Evolutionary conservation across 1,284 basidiomycete species (phyloP).

Genomic region (Athelia sp.): DNA sequence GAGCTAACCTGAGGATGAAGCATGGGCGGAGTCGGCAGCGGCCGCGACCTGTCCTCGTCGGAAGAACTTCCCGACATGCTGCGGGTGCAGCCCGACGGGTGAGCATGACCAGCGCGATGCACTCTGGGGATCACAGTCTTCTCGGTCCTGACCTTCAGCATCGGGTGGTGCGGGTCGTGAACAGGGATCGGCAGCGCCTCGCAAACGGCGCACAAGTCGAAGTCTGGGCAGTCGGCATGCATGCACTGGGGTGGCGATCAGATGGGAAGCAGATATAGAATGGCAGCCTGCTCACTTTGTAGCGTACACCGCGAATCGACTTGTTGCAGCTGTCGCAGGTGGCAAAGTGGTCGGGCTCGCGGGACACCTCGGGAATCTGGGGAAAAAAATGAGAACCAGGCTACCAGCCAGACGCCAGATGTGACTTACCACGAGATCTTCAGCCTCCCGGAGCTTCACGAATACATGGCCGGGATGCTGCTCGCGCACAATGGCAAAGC

Average conservation of each 20-base stretch:
- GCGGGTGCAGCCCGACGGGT: conserved; percentile 47
- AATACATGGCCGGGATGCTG: conserved; percentile 81
- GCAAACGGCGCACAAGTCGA: conserved; percentile 78
- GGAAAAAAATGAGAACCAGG: too few relatives aligned
- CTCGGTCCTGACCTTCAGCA: conserved; percentile 72
- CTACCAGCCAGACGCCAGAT: too few relatives aligned
- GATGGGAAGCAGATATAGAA: conserved; percentile 1
- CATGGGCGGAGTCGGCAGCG: background rate
- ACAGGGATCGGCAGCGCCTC: conserved; percentile 76
- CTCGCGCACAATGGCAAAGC: conserved; percentile 63
- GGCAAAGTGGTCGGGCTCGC: conserved; percentile 36
- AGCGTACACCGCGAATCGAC: conserved; percentile 59
- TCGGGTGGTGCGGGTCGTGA: conserved; percentile 70
- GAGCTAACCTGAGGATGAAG: background rate
- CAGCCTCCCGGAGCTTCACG: conserved; percentile 54
- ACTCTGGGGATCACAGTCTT: background rate
- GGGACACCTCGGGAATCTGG: conserved; percentile 19
- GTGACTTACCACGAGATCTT: conserved; percentile 58
- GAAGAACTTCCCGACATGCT: conserved; percentile 33
- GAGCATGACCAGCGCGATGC: conserved; percentile 6
- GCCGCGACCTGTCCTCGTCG: conserved; percentile 14
- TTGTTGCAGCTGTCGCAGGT: conserved; percentile 55
- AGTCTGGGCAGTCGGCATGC: conserved; percentile 78
- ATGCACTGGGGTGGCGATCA: conserved; percentile 55
- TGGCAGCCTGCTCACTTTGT: conserved; percentile 51